phyloP scores from a whole-genome alignment of 2,329 filamentous ascomycete genomes.

The Lasiodiplodia sp. region DNA sequence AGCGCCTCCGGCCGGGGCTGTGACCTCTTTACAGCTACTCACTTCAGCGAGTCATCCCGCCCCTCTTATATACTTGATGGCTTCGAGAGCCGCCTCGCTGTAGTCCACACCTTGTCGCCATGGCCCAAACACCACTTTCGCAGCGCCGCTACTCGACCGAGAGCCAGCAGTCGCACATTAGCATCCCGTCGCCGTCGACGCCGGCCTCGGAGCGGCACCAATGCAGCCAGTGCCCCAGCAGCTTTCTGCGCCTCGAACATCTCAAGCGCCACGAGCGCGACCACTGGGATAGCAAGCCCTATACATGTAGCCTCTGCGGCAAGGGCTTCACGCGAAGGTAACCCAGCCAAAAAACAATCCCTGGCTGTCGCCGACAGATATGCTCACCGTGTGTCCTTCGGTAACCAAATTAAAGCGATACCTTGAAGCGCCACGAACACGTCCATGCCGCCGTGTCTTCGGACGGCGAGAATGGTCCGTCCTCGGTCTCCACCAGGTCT shows the following conservation, averaged over 20 bases:
- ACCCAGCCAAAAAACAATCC: neutral
- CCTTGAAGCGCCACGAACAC: conserved; percentile 22
- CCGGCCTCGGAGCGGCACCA: conserved; percentile 23
- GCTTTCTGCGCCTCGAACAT: conserved; percentile 51
- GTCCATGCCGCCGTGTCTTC: conserved; percentile 25
- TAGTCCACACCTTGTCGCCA: conserved; percentile 1
- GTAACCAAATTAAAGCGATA: conserved; percentile 9
- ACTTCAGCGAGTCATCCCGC: conserved; percentile 13
- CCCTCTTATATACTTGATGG: conserved; percentile 12
- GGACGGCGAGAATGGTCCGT: conserved; percentile 11
- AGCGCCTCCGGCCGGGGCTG: conserved; percentile 8
- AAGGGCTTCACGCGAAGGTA: conserved; percentile 53
- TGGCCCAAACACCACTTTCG: conserved; percentile 5
- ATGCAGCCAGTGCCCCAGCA: conserved; percentile 42
- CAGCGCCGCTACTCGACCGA: conserved; percentile 23
- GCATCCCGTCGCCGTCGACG: conserved; percentile 22
- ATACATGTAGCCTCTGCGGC: conserved; percentile 50
- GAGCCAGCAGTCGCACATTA: conserved; percentile 18
- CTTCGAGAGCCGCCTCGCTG: conserved; percentile 9
- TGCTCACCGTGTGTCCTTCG: conserved; percentile 7
- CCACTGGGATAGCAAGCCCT: conserved; percentile 51
- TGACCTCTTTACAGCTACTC: conserved; percentile 13
- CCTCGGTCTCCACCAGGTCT: conserved; percentile 4
- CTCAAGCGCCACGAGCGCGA: conserved; percentile 51
- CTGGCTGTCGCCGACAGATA: neutral